Evolutionary conservation across 2,329 filamentous ascomycete genomes (phyloP).

Genomic region (Camillea tinctor): DNA sequence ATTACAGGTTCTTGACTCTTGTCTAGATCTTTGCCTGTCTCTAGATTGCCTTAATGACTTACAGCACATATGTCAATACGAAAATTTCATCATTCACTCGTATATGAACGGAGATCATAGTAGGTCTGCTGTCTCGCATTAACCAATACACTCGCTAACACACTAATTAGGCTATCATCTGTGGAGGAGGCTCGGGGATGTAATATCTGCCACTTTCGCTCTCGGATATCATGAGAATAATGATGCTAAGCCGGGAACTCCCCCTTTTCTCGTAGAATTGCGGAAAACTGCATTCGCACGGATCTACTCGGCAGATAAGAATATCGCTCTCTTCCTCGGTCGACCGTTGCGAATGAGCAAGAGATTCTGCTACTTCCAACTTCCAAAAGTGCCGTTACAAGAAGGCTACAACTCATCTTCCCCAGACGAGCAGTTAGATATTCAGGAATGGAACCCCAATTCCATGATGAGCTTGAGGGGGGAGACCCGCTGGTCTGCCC

Average conservation of each 20-base stretch:
- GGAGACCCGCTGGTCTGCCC: conserved; percentile 31
- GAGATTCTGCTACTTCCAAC: conserved; percentile 39
- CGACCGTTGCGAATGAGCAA: conserved; percentile 46
- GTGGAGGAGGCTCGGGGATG: conserved; percentile 46
- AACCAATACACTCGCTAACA: background rate
- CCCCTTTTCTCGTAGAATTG: conserved; percentile 41
- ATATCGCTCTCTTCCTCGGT: conserved; percentile 48
- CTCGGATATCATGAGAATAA: conserved; percentile 46
- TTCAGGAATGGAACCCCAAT: conserved; percentile 10
- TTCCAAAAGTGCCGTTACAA: conserved; percentile 20
- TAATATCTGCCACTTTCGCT: conserved; percentile 45
- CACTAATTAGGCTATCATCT: conserved; percentile 41
- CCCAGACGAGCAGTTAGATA: conserved; percentile 1
- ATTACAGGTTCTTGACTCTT: conserved; percentile 21
- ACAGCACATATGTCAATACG: conserved; percentile 44
- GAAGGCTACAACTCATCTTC: conserved; percentile 13
- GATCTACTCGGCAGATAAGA: conserved; percentile 46
- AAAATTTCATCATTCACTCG: conserved; percentile 46
- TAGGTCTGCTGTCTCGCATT: conserved; percentile 21
- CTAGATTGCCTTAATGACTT: conserved; percentile 41
- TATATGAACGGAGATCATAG: conserved; percentile 44
- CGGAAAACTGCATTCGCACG: conserved; percentile 40
- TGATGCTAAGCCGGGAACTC: conserved; percentile 27
- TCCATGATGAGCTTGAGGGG: too few species aligned
- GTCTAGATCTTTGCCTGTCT: conserved; percentile 25